phyloP scores from a whole-genome alignment of 78 protist genomes.

The Diacronema lutheri region DNA sequence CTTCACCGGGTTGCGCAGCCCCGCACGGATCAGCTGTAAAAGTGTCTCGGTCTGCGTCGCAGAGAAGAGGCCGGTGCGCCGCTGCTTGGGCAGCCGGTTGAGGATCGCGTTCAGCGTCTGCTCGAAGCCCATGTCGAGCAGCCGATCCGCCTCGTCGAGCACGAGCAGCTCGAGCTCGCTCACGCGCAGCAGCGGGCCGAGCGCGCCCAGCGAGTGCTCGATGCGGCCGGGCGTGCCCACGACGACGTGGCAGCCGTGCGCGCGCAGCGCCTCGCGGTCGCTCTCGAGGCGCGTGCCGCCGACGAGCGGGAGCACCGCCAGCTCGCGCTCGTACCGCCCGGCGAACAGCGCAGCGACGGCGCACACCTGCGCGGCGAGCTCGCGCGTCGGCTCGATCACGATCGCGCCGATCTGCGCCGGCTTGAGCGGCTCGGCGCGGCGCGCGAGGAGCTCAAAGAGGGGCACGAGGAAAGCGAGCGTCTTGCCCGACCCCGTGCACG shows the following conservation, averaged over 20 bases:
- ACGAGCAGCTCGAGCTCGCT: slow-evolving; percentile 79
- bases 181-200: background rate
- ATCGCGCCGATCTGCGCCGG: slow-evolving; percentile 26
- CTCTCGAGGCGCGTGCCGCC: slow-evolving; percentile 28
- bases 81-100: slow-evolving; percentile 39
- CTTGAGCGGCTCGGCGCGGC: slow-evolving; percentile 17
- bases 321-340: background rate
- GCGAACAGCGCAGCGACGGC: slow-evolving; percentile 9
- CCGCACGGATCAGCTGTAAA: slow-evolving; percentile 38
- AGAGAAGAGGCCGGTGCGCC: slow-evolving; percentile 57
- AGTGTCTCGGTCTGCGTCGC: slow-evolving; percentile 49
- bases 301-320: background rate
- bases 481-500: slow-evolving; percentile 64
- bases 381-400: slow-evolving; percentile 54
- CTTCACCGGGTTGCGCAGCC: slow-evolving; percentile 50
- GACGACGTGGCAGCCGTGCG: slow-evolving; percentile 62
- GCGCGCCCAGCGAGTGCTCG: slow-evolving; percentile 12
- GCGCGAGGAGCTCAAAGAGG: slow-evolving; percentile 60
- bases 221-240: slow-evolving; percentile 88
- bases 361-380: slow-evolving; percentile 55
- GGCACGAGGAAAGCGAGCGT: slow-evolving; percentile 59
- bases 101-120: slow-evolving; percentile 36
- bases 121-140: slow-evolving; percentile 51
- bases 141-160: slow-evolving; percentile 75
- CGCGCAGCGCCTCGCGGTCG: background rate